Base-by-base conservation (phyloP, 768 basidiomycete species). In the Lactifluus piperatus region DNA sequence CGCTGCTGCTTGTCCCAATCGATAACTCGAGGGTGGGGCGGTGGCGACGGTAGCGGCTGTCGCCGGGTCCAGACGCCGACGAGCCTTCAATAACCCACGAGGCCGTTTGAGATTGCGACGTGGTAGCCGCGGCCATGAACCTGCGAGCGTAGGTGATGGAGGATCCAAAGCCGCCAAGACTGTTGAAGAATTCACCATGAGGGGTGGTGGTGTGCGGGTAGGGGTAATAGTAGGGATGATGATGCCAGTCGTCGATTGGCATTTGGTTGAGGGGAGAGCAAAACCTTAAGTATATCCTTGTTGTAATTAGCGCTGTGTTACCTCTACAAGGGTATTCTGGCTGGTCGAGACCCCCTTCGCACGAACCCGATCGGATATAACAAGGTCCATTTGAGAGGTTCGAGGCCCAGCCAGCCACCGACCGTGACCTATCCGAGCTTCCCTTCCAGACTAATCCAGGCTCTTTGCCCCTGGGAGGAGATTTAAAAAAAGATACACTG, bases 71-170 rank as follows among this genome's bases (percentile, higher is more conserved):
- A 56, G 27, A 18, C 54, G 54, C 27, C 60, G 43, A 18, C 60
- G 60, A 13, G 60, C 60, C 44, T 61, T 61, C 60, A 54, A 61
- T 7, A 61, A 9, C 4, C 60, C 60, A 47, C 60, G 60, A 13
- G 60, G 60, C 8, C 60, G 54, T 20, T 61, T 61, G 41, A 61
- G 44, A 29, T 50, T 43, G 4, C 54, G 60, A 47, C 60, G 60
- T n/a, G 48, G 49, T 48, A 56, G 34, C 22, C 60, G 36, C 27
- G 60, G 54, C 60, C 60, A 61, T 0, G 43, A 32, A 4, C 22
- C 50, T 11, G 36, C 54, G 29, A 55, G 4, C 0, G 54, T 20
- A 16, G 60, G 60, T 18, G 54, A 39, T 9, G 54, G 44, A 9
- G 60, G 44, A 13, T 27, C 36, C 27, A 61, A 20, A 14, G 48